Evolutionary conservation across 2,329 filamentous ascomycete species (phyloP).

Genomic region (Pyricularia sp.): DNA sequence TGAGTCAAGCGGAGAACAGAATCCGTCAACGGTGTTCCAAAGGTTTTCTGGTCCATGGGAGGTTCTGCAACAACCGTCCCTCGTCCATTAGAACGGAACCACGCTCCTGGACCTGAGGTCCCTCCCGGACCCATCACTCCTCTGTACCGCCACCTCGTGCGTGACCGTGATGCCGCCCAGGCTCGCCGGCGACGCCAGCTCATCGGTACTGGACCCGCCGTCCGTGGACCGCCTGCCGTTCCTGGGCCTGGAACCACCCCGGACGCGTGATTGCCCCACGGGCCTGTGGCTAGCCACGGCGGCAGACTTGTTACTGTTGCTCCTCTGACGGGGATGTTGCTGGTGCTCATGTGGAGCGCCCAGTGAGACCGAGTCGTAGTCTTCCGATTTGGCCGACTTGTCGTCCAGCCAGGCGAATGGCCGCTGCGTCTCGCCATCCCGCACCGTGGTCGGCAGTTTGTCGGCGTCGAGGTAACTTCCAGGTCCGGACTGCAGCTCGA

Average conservation of each 20-base stretch:
- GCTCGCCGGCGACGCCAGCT: neutral
- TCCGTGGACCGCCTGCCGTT: neutral
- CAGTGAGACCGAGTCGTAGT: no score
- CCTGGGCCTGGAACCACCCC: neutral
- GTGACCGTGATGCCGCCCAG: neutral
- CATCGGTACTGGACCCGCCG: neutral
- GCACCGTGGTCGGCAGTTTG: neutral
- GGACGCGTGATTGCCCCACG: no score
- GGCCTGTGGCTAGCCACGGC: no score
- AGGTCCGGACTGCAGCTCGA: neutral
- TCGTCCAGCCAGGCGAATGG: neutral
- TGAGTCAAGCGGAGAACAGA: no score
- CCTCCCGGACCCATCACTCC: neutral
- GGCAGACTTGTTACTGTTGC: no score
- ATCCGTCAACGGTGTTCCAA: no score
- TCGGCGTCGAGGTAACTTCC: neutral
- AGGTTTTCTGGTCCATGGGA: no score
- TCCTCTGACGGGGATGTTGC: no score
- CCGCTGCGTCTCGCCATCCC: neutral
- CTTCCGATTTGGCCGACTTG: no score
- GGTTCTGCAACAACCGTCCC: neutral
- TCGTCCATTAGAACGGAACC: neutral
- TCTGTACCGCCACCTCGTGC: neutral
- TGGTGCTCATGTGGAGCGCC: no score
- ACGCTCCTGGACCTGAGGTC: neutral